These are phyloP conservation scores for Sclerotinia trifoliorum DNA, from an alignment of 2,329 filamentous ascomycete genomes.

Conservation along the genomic window DNA sequence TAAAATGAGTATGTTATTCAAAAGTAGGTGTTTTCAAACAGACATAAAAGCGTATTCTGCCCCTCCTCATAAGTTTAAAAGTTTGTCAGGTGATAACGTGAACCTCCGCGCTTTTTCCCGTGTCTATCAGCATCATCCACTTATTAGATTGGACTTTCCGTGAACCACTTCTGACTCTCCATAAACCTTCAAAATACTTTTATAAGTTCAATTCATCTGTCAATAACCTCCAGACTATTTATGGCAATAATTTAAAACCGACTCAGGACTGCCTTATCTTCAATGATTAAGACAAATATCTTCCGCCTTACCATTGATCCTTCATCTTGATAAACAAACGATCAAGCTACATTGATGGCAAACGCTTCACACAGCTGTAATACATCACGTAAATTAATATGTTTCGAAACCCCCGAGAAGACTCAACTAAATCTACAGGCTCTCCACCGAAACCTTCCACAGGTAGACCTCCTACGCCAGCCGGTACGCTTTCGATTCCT, in stretches of 20 bases:
- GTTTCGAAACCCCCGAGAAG: constrained; percentile 56
- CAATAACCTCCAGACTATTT: not conserved
- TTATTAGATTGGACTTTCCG: not conserved
- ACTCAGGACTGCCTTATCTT: not conserved
- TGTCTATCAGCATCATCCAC: not conserved
- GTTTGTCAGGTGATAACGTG: constrained; percentile 7
- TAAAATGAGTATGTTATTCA: not conserved
- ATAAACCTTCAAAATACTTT: not conserved
- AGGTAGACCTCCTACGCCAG: constrained; percentile 54
- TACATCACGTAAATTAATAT: constrained; percentile 39
- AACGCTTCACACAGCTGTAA: not conserved
- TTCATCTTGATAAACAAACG: not conserved
- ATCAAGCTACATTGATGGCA: not conserved
- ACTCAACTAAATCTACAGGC: constrained; percentile 40
- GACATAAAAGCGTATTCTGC: not conserved
- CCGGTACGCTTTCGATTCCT: constrained; percentile 29
- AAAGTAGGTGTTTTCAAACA: not conserved
- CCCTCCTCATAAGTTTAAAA: not conserved
- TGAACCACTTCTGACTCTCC: not conserved
- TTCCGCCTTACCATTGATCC: not conserved
- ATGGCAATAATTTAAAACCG: not conserved
- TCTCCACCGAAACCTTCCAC: constrained; percentile 45
- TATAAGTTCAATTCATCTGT: not conserved
- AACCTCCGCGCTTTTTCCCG: not conserved
- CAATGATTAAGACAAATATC: not conserved